Conservation (phyloP, 225 moss, liverwort and hornwort genomes). For the Lunularia cruciata region DNA sequence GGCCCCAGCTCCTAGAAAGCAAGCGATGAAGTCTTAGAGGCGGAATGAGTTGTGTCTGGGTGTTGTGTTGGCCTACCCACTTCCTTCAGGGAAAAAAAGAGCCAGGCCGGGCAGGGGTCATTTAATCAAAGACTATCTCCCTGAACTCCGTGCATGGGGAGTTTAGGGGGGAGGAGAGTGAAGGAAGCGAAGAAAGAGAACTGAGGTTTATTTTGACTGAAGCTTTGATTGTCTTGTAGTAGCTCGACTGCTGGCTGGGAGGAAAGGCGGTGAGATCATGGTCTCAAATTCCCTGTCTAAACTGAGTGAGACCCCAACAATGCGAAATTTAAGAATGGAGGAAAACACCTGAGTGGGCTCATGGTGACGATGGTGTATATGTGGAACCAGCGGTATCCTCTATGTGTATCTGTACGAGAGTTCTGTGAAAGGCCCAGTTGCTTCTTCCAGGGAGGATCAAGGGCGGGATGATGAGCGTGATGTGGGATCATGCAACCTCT, state of each 20-base stretch:
- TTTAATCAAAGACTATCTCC: not conserved
- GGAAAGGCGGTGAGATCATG: not conserved
- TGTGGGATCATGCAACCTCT: slow-evolving; percentile 10
- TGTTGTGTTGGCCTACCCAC: too few relatives aligned
- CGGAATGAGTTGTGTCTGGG: too few relatives aligned
- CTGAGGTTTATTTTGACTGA: not conserved
- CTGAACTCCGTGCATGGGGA: not conserved
- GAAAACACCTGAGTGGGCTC: slow-evolving; percentile 9
- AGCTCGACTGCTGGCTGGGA: not conserved
- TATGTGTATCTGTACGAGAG: not conserved
- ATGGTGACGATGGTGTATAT: not conserved
- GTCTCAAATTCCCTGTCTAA: not conserved
- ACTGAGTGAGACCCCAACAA: not conserved
- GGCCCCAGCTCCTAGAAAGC: not conserved
- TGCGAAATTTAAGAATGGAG: slow-evolving; percentile 8
- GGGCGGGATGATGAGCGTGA: slow-evolving; percentile 9
- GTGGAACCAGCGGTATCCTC: slow-evolving; percentile 1
- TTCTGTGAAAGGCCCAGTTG: not conserved
- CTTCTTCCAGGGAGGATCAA: not conserved
- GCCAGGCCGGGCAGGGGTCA: too few relatives aligned
- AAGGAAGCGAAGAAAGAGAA: not conserved
- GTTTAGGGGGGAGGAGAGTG: not conserved
- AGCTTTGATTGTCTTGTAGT: not conserved
- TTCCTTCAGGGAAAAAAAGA: too few relatives aligned
- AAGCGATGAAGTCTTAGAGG: not conserved